phyloP scores from a whole-genome alignment of 495 filamentous ascomycete genomes.

The Polyplosphaeria fusca region DNA sequence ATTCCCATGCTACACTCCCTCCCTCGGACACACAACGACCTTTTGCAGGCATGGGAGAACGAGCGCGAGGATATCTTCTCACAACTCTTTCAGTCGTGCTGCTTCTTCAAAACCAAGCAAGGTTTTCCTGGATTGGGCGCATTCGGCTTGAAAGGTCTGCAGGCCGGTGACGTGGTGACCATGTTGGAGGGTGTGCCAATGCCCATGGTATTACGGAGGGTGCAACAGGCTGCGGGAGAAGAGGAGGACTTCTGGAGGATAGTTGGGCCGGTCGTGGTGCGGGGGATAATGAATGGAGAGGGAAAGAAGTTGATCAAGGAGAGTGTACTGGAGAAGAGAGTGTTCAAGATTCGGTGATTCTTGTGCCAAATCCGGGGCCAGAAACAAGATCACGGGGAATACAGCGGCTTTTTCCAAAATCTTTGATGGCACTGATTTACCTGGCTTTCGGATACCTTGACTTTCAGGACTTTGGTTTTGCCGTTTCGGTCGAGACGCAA shows the following conservation, averaged over 20 bases:
- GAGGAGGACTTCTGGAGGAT: neutral
- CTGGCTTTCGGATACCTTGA: no score
- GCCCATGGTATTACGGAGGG: constrained; percentile 3
- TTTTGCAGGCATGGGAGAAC: constrained; percentile 10
- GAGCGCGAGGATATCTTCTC: constrained; percentile 13
- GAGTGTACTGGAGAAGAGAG: neutral
- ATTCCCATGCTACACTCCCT: neutral
- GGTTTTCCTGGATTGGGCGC: constrained; percentile 3
- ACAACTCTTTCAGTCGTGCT: constrained; percentile 9
- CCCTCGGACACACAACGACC: neutral
- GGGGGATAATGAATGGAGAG: constrained; percentile 6
- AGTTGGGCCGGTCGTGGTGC: constrained; percentile 1
- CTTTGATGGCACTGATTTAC: no score
- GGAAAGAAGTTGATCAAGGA: neutral
- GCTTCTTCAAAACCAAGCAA: constrained; percentile 6
- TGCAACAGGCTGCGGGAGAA: no score
- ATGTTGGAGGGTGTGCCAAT: constrained; percentile 7
- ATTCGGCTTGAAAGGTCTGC: constrained; percentile 5
- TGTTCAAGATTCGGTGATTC: constrained; percentile 1
- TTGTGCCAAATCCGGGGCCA: no score
- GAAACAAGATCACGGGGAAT: no score
- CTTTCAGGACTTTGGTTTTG: no score
- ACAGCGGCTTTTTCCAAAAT: no score
- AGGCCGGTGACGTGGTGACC: constrained; percentile 1
- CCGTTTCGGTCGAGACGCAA: no score